Evolutionary conservation across 805 yeast genomes (phyloP), one percentile per base, ranked within the genome.

Genomic region (Lipomyces japonicus): DNA sequence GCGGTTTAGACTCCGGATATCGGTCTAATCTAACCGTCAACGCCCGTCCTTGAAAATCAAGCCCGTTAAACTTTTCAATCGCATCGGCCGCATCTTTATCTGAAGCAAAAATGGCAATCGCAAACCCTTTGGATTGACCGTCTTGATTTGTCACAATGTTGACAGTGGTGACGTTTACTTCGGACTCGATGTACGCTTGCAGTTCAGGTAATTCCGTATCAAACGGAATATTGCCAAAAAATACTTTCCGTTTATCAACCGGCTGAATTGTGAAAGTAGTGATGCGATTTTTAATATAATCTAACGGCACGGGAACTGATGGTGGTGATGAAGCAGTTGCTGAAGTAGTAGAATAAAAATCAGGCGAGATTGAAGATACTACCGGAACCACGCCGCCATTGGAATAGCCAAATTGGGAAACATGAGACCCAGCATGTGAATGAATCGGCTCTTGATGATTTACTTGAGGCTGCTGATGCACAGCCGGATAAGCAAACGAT

Each of bases 11-110:
- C n/a, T 58, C 57, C 12, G 82, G 81, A 51, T 69, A 75, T 54
- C 73, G 72, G 60, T 82, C 87, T 60, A 70, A 79, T 22, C 87
- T 64, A 1, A 82, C 87, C 2, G 82, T 79, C 26, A 82, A 65
- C 4, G 71, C 67, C 35, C 89, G 68, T 0, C 86, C 86, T 61
- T 78, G 77, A 59, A 81, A 83, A n/a, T 63, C 69, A 2, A 63
- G 59, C 10, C 77, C 78, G 61, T 82, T 76, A 58, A 81, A 78
- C 36, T 63, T 49, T 23, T 69, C 66, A 39, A 82, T 80, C 14
- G 81, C 71, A 36, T 68, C 68, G 3, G 68, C 68, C 3, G 84
- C 78, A 31, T 77, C 77, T 6, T 65, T 70, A 28, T 69, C 71
- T 34, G 71, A 64, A 1, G 70, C 70, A 22, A 79, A 80, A 3